Evolutionary conservation across 169 alveolate genomes (phyloP).

Genomic region (Cardiosporidium cionae): DNA sequence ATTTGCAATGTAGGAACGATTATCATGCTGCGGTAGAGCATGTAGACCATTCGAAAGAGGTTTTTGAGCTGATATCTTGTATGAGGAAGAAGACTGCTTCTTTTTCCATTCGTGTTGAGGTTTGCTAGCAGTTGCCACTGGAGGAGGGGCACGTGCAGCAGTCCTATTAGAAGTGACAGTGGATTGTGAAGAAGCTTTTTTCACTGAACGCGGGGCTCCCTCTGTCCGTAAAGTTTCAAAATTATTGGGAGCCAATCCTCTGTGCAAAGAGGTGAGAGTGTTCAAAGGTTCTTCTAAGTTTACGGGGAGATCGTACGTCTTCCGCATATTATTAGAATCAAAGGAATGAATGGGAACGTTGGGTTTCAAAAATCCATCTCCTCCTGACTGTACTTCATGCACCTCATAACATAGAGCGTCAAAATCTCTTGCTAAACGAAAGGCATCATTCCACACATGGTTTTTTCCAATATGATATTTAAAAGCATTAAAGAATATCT

Average conservation of each 20-base stretch:
- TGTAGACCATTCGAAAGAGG: background rate
- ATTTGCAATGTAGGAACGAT: background rate
- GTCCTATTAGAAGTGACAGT: no score
- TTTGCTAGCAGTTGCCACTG: background rate
- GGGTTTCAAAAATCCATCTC: background rate
- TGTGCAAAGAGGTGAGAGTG: background rate
- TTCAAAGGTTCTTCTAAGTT: background rate
- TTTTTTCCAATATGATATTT: conserved; percentile 50
- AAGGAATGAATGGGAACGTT: background rate
- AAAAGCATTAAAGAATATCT: conserved; percentile 74
- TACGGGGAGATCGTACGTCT: background rate
- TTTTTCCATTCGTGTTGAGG: background rate
- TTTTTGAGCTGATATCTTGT: background rate
- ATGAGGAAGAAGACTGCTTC: background rate
- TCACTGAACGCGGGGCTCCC: background rate
- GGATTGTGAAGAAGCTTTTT: background rate
- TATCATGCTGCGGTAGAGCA: background rate
- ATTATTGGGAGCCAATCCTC: background rate
- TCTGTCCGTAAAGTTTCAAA: background rate
- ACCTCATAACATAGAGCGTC: conserved; percentile 44
- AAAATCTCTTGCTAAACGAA: conserved; percentile 46
- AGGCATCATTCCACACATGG: conserved; percentile 62
- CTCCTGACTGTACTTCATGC: conserved; percentile 51
- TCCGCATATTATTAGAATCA: background rate
- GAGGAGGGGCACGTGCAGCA: background rate